A percentile compares a stretch with the other conserved stretches of the same genome.
These are phyloP conservation scores for Plectranthus barbatus DNA, from an alignment of 257 asterid genomes.

Conservation along the genomic window DNA sequence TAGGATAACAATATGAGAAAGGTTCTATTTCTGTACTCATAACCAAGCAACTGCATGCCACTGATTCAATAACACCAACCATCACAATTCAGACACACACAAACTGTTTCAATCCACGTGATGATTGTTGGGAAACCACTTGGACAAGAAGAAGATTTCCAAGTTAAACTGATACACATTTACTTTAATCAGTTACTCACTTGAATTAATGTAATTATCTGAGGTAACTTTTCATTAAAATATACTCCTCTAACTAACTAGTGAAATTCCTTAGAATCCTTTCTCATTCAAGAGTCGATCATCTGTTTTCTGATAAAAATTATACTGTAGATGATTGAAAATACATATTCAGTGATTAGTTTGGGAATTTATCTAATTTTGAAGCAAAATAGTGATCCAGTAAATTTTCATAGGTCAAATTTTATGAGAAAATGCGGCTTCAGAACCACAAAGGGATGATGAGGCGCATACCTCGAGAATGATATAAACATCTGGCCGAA, in stretches of 20 bases:
- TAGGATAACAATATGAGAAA: not conserved
- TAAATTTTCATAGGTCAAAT: slow-evolving; percentile 1
- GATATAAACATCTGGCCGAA: slow-evolving; percentile 72
- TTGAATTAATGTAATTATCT: not conserved
- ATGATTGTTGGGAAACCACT: not conserved
- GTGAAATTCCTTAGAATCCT: too few species aligned
- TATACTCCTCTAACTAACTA: too few species aligned
- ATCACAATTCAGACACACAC: not conserved
- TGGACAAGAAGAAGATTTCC: not conserved
- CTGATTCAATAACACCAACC: not conserved
- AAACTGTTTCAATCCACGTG: not conserved
- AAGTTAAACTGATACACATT: not conserved
- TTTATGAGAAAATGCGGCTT: not conserved
- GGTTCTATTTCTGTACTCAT: not conserved
- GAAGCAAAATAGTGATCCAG: not conserved
- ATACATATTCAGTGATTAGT: not conserved
- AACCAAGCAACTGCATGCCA: not conserved
- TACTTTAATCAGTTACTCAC: not conserved
- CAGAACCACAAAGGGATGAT: not conserved
- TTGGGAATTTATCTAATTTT: not conserved
- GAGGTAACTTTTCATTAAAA: not conserved
- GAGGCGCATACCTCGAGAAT: slow-evolving; percentile 66
- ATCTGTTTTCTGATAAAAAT: not conserved
- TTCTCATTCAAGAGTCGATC: too few species aligned
- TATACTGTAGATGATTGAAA: too few species aligned